Base-by-base conservation (phyloP, 805 yeast genomes). In the Candida andamanensis region DNA sequence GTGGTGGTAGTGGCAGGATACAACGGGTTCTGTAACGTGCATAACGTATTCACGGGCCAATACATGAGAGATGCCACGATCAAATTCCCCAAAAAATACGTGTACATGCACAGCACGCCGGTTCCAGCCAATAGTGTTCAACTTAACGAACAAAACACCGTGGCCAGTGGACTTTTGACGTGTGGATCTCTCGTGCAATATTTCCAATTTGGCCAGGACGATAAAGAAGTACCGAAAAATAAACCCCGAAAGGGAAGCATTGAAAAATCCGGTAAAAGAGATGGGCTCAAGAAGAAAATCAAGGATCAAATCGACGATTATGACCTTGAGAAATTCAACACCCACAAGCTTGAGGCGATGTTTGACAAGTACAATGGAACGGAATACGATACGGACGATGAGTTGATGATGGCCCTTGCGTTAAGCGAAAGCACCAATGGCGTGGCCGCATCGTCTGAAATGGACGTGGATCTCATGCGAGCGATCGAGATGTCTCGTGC, bases 291-390 rank as follows among this genome's bases (percentile, higher is more conserved):
- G 22, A 39, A 36, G 39, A 41, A 56, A 37, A 51, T 56, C 44
- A 43, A 55, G 39, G 56, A 56, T 19, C 60, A 60, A 23, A 44
- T 62, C 18, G 63, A 59, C 4, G 70, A 63, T 19, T 65, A 58
- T 37, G 60, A 60, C 25, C 36, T 43, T 17, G 52, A 47, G 15
- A 46, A 53, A 30, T 54, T 54, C 35, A 37, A 44, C 15, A 36
- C 43, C 19, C 37, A 41, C 10, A 44, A 55, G 36, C 39, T 47
- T 6, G 46, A 52, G 5, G 37, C 39, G 8, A 47, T 67, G 30
- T 42, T 69, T 17, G 62, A 62, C 21, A 71, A 64, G 48, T 74
- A 61, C 45, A 74, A 74, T 44, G 80, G 79, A 2, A 47, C 48
- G 12, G 47, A 48, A 3, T 44, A 47, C 11, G 43, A 39, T 14